Evolutionary conservation across 176 grass and related monocot species (phyloP), one percentile per base, ranked within the genome.

Genomic region (Carex cristatella): DNA sequence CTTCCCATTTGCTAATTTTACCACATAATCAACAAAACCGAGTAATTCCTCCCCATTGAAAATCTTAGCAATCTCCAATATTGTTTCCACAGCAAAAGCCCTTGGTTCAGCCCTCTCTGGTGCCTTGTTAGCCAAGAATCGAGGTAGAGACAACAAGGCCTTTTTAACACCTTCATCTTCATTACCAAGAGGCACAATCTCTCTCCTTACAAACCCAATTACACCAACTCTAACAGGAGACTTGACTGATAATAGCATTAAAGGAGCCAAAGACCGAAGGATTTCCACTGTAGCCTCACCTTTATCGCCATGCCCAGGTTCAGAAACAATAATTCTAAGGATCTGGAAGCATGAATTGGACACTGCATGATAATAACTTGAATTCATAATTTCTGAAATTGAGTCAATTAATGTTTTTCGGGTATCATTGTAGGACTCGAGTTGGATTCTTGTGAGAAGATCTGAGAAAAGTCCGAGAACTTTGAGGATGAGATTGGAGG

Each of bases 41-140:
- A 88, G 79, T 37, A 85, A 83, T 37, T 81, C 86, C 4, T 89
- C 76, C 7, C 69, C 18, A 12, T 85, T 78, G 89, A 94, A 86
- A 55, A 79, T 82, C 33, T 62, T 82, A 63, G 81, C 65, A 65
- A 93, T 90, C 83, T 92, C 95, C 3, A 92, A 69, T 33, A 94
- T 98, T 1, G 95, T 86, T 77, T 98, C 91, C 70, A 94, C 93
- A 5, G 95, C 89, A 84, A 84, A 46, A 2, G 73, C 88, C 86
- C 95, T 92, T 0, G 79, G 85, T 58, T 98, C 95, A 0, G 92
- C 74, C 69, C 94, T 94, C 70, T 94, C 95, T 0, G 93, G 95
- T 1, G 93, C 86, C 88, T 90, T 94, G 69, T n/a, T 73, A 6
- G 86, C 86, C 89, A 98, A 84, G 76, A 90, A 90, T 85, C 91